A percentile compares a stretch with the other conserved stretches of the same genome.
Conservation (phyloP, 495 filamentous ascomycete genomes). For the Xylaria castorea region DNA sequence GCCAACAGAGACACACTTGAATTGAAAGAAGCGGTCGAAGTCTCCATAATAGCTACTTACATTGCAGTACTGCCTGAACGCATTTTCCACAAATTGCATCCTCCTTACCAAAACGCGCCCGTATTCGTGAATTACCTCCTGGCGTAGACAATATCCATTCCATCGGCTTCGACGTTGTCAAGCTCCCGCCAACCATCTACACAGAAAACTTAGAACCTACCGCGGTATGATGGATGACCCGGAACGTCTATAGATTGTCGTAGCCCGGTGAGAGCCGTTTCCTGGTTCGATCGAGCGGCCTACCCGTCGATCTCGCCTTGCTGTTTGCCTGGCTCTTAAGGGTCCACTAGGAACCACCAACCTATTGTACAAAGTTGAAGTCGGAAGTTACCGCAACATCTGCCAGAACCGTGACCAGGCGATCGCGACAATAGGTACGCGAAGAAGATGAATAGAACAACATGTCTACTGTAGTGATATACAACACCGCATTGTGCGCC, state of each 20-base stretch:
- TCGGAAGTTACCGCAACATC: constrained; percentile 17
- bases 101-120: background rate
- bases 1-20: constrained; percentile 3
- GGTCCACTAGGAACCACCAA: background rate
- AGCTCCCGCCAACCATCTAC: constrained; percentile 8
- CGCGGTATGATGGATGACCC: constrained; percentile 23
- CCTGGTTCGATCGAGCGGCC: constrained; percentile 13
- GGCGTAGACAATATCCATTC: background rate
- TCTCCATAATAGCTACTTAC: background rate
- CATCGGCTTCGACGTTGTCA: background rate
- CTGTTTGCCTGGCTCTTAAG: background rate
- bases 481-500: background rate
- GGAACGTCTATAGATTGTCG: background rate
- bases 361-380: background rate
- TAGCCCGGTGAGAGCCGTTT: constrained; percentile 4
- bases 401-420: background rate
- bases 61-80: background rate
- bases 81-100: background rate
- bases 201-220: background rate
- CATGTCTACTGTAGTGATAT: background rate
- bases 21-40: background rate
- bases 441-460: background rate
- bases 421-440: background rate
- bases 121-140: background rate
- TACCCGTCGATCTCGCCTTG: constrained; percentile 7